Evolutionary conservation across 176 grass and related monocot genomes (phyloP).

Genomic region (Aegilops umbellulata): DNA sequence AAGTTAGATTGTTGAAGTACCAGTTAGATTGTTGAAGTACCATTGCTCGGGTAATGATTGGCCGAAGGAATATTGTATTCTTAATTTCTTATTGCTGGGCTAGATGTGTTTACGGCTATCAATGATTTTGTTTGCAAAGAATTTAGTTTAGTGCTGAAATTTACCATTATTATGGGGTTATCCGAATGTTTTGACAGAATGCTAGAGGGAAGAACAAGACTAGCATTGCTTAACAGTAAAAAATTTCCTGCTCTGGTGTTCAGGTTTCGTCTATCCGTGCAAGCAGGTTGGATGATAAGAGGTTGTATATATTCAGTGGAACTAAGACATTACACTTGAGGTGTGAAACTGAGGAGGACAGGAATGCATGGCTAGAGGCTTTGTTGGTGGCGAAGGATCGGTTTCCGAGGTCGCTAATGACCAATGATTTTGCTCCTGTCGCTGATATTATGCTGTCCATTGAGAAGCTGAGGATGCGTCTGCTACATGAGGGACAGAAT

Average conservation of each 20-base stretch:
- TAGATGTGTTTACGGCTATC: conserved; percentile 17
- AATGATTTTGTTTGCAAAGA: background rate
- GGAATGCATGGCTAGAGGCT: conserved; percentile 74
- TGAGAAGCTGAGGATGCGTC: conserved; percentile 60
- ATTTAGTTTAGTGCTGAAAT: background rate
- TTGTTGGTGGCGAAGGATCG: conserved; percentile 65
- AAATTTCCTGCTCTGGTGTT: conserved; percentile 32
- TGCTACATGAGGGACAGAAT: conserved; percentile 65
- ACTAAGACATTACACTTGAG: conserved; percentile 86
- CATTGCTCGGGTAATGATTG: conserved; percentile 47
- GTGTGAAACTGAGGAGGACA: conserved; percentile 79
- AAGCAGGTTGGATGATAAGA: conserved; percentile 99
- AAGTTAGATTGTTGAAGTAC: conserved; percentile 14
- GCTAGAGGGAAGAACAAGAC: conserved; percentile 6
- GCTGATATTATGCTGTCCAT: conserved; percentile 59
- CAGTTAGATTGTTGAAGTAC: conserved; percentile 12
- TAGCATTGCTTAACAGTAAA: conserved; percentile 6
- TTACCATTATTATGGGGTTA: background rate
- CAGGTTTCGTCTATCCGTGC: conserved; percentile 87
- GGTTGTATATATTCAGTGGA: conserved; percentile 94
- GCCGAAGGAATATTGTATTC: conserved; percentile 33
- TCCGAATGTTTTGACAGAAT: conserved; percentile 17
- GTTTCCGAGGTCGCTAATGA: conserved; percentile 55
- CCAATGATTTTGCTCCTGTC: conserved; percentile 50
- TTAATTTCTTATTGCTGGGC: background rate